Evolutionary conservation across 2,329 filamentous ascomycete species (phyloP).

Genomic region (Xylaria sp.): DNA sequence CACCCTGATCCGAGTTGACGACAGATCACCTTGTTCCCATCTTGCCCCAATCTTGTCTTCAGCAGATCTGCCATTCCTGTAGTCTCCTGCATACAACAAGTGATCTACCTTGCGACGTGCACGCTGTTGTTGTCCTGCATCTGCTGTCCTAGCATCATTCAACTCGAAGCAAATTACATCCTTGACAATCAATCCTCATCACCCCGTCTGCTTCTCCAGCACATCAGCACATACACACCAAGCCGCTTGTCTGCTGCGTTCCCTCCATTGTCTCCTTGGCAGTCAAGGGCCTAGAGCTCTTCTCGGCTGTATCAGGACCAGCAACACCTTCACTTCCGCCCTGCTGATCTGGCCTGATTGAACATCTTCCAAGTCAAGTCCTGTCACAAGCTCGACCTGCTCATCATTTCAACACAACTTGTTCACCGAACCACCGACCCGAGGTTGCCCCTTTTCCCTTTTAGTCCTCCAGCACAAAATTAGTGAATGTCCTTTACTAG

Average conservation of each 20-base stretch:
- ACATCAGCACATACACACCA: slow-evolving; percentile 9
- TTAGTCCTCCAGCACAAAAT: slow-evolving; percentile 37
- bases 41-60: slow-evolving; percentile 13
- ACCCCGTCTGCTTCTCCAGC: not conserved
- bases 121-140: not conserved
- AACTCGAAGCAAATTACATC: not conserved
- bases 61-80: slow-evolving; percentile 11
- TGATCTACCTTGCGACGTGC: slow-evolving; percentile 7
- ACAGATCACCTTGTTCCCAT: slow-evolving; percentile 39
- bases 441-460: slow-evolving; percentile 32
- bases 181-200: not conserved
- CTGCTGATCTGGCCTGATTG: slow-evolving; percentile 42
- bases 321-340: slow-evolving; percentile 34
- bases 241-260: slow-evolving; percentile 3
- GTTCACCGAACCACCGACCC: slow-evolving; percentile 13
- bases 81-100: slow-evolving; percentile 14
- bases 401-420: slow-evolving; percentile 6
- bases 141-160: not conserved
- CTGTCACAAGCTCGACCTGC: slow-evolving; percentile 25
- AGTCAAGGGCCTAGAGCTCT: slow-evolving; percentile 32
- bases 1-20: slow-evolving; percentile 38
- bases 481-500: slow-evolving; percentile 39
- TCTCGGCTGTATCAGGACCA: slow-evolving; percentile 34
- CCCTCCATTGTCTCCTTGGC: slow-evolving; percentile 28
- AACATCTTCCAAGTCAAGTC: slow-evolving; percentile 20